Evolutionary conservation across 768 basidiomycete genomes (phyloP).

Genomic region (Mycena galopus): DNA sequence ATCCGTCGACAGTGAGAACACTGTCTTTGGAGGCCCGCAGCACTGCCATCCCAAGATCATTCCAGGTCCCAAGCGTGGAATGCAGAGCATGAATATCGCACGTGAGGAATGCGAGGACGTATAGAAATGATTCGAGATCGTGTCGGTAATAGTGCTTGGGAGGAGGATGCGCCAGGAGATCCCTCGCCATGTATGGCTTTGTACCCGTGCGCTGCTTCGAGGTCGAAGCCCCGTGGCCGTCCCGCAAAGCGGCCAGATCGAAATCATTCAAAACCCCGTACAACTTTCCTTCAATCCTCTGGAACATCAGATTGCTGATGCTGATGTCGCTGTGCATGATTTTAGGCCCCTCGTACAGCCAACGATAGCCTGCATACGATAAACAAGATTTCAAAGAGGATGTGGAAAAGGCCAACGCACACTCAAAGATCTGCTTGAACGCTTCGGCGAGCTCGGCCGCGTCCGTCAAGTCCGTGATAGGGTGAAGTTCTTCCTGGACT

Average conservation of each 20-base stretch:
- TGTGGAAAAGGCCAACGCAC: neutral
- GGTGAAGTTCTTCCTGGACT: neutral
- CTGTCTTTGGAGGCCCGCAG: too few species aligned
- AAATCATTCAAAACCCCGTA: conserved; percentile 15
- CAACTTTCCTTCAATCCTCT: neutral
- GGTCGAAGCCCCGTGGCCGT: neutral
- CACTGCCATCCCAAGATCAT: too few species aligned
- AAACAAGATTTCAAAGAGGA: neutral
- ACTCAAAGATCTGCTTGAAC: neutral
- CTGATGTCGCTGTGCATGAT: conserved; percentile 8
- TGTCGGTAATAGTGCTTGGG: conserved; percentile 41
- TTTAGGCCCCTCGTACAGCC: neutral
- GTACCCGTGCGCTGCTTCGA: conserved; percentile 45
- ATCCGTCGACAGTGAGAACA: neutral
- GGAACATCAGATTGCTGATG: neutral
- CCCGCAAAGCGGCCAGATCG: neutral
- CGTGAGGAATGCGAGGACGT: conserved; percentile 35
- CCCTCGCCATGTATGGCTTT: conserved; percentile 46
- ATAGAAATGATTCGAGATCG: conserved; percentile 45
- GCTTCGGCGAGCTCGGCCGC: neutral
- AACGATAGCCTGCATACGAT: neutral
- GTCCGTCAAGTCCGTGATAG: neutral
- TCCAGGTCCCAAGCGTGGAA: too few species aligned
- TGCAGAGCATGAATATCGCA: too few species aligned
- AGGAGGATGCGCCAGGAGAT: conserved; percentile 37